These are phyloP conservation scores for Saccharomyces pastorianus DNA, from an alignment of 1,139 yeast species.

Conservation along the genomic window DNA sequence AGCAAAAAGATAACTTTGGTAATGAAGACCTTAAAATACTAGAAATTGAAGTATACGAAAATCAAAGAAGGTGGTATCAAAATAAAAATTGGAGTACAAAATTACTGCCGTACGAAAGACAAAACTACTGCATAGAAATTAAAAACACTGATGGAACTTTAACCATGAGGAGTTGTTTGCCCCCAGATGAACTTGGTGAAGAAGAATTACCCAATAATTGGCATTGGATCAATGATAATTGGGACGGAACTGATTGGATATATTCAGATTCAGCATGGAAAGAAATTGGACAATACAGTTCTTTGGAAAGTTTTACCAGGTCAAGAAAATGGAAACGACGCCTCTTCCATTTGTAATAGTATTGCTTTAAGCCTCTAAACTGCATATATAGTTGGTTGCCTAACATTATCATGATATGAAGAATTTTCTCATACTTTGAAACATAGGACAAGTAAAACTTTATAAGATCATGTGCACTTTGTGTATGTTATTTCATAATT, in stretches of 20 bases:
- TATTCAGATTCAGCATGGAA: conserved; percentile 26
- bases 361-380: conserved; percentile 3
- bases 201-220: conserved; percentile 17
- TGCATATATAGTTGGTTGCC: not conserved
- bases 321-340: conserved; percentile 23
- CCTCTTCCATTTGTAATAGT: conserved; percentile 24
- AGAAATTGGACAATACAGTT: conserved; percentile 19
- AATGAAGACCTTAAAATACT: conserved; percentile 9
- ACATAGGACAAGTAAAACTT: not conserved
- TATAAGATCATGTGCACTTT: not conserved
- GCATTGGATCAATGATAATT: conserved; percentile 27
- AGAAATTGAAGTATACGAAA: conserved; percentile 16
- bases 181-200: conserved; percentile 5
- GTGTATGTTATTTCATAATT: not conserved
- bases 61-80: conserved; percentile 27
- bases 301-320: conserved; percentile 26
- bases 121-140: conserved; percentile 11
- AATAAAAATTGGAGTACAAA: conserved; percentile 19
- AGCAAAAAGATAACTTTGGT: not conserved
- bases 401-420: not conserved
- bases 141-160: conserved; percentile 4
- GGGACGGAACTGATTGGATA: conserved; percentile 24
- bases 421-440: not conserved
- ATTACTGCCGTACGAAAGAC: conserved; percentile 24
- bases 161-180: conserved; percentile 16